Evolutionary conservation across 345 rosid species (phyloP).

Genomic region (Firmiana major): DNA sequence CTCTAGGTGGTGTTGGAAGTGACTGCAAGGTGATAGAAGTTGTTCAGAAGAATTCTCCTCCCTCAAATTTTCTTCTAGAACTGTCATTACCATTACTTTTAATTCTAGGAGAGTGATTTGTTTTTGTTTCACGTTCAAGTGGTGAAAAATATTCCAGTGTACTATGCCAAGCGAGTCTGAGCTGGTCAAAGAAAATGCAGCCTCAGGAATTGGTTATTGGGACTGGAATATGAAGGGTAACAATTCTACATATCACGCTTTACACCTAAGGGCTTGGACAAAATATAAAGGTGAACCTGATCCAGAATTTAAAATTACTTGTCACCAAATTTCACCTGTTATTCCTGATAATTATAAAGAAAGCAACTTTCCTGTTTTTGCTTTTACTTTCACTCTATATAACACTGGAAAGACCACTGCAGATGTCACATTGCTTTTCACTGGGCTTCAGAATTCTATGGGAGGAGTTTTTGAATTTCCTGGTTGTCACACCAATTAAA

Average conservation of each 20-base stretch:
- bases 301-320: slow-evolving; percentile 75
- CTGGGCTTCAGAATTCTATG: no score
- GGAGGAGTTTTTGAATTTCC: no score
- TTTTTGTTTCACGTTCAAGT: slow-evolving; percentile 67
- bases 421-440: slow-evolving; percentile 74
- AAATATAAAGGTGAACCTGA: slow-evolving; percentile 95
- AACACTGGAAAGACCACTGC: slow-evolving; percentile 71
- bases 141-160: slow-evolving; percentile 76
- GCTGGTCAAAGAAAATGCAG: slow-evolving; percentile 36
- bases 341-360: slow-evolving; percentile 93
- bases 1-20: no score
- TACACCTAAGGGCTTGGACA: slow-evolving; percentile 97
- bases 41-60: not conserved
- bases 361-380: slow-evolving; percentile 86
- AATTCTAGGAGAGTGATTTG: slow-evolving; percentile 7
- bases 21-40: not conserved
- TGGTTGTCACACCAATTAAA: no score
- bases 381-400: slow-evolving; percentile 68
- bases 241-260: slow-evolving; percentile 83
- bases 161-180: slow-evolving; percentile 54
- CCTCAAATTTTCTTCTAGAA: not conserved
- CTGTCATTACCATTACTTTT: not conserved
- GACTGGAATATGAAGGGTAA: slow-evolving; percentile 88
- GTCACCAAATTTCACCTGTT: slow-evolving; percentile 87
- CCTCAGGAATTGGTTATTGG: slow-evolving; percentile 78